A percentile compares a stretch with the other conserved stretches of the same genome.
phyloP scores from a whole-genome alignment of 1,284 basidiomycete species.

The Irpex lacteus region DNA sequence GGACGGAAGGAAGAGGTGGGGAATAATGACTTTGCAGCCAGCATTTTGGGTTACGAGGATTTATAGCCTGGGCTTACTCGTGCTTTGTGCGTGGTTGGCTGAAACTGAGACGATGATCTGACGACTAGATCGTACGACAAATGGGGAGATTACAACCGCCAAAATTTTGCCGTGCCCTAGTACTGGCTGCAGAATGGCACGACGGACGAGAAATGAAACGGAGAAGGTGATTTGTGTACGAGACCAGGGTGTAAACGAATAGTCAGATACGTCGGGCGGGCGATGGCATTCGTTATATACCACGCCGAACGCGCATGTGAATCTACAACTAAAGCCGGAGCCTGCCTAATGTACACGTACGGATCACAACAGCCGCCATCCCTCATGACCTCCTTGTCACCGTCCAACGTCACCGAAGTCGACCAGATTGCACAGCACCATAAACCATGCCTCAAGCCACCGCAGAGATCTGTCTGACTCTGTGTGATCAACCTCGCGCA shows the following conservation, averaged over 20 bases:
- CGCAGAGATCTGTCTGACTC: slow-evolving; percentile 33
- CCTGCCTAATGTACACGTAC: not conserved
- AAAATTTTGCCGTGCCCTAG: not conserved
- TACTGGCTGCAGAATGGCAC: slow-evolving; percentile 5
- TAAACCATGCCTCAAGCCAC: slow-evolving; percentile 74
- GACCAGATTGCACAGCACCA: slow-evolving; percentile 64
- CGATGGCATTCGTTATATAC: not conserved
- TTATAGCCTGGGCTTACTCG: slow-evolving; percentile 23
- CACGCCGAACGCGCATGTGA: not conserved
- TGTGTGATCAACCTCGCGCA: slow-evolving; percentile 41
- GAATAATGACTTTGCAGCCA: slow-evolving; percentile 34
- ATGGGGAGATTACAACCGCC: not conserved
- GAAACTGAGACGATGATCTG: not conserved
- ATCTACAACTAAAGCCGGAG: not conserved
- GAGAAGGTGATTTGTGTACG: not conserved
- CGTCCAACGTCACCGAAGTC: slow-evolving; percentile 28
- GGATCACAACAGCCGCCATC: not conserved
- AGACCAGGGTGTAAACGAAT: not conserved
- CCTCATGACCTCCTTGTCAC: not conserved
- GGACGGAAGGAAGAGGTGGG: slow-evolving; percentile 32
- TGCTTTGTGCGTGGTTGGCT: slow-evolving; percentile 14
- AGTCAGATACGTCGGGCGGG: not conserved
- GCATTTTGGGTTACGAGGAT: slow-evolving; percentile 23
- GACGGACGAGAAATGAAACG: not conserved
- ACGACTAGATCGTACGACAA: slow-evolving; percentile 12